Conservation (phyloP, 2,329 filamentous ascomycete genomes). For the Claviceps pazoutovae region DNA sequence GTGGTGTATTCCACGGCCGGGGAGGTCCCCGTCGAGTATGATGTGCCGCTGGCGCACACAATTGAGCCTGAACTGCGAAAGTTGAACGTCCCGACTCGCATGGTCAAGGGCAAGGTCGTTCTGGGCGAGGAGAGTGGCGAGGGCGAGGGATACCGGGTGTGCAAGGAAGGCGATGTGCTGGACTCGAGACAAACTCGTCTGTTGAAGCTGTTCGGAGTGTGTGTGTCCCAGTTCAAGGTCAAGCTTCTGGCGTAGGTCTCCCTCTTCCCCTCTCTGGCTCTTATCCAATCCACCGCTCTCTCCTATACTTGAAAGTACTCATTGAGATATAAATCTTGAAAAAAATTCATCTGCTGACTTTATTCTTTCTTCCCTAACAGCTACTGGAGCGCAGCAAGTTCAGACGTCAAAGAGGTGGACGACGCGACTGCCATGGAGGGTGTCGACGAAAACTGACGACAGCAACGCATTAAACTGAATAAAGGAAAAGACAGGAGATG, state of each 20-base stretch:
- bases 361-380: constrained; percentile 15
- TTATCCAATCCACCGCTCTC: neutral
- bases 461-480: neutral
- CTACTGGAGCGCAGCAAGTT: constrained; percentile 48
- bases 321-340: neutral
- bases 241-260: constrained; percentile 54
- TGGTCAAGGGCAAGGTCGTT: constrained; percentile 79
- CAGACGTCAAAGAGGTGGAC: constrained; percentile 43
- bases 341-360: neutral
- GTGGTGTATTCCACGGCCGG: constrained; percentile 68
- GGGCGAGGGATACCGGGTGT: constrained; percentile 56
- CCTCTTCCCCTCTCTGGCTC: no score
- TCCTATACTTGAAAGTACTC: neutral
- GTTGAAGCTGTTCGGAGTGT: constrained; percentile 85
- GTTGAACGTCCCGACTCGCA: constrained; percentile 75
- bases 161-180: constrained; percentile 69
- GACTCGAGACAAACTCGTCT: constrained; percentile 87
- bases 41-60: constrained; percentile 75
- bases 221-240: constrained; percentile 81
- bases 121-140: constrained; percentile 45
- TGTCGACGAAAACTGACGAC: constrained; percentile 13
- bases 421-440: constrained; percentile 26
- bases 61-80: constrained; percentile 83
- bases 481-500: neutral
- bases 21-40: constrained; percentile 64